Conservation (phyloP, 306 rosid genomes). For the Morella rubra region DNA sequence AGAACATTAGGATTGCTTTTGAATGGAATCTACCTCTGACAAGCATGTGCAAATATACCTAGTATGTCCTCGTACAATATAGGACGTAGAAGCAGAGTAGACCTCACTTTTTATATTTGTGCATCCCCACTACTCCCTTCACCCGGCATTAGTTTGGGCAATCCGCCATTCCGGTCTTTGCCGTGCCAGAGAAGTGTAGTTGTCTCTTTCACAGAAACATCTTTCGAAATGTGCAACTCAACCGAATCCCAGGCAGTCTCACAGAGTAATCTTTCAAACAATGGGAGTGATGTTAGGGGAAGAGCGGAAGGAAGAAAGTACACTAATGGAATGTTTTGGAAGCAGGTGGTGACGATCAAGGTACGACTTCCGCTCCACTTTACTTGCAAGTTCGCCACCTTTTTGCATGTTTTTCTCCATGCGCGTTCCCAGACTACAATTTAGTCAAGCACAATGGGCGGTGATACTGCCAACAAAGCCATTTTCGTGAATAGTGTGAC, state of each 20-base stretch:
- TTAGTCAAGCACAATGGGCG: background rate
- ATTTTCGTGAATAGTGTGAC: background rate
- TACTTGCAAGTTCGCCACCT: background rate
- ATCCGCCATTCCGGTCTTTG: background rate
- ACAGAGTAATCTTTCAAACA: background rate
- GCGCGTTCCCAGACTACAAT: background rate
- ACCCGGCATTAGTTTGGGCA: background rate
- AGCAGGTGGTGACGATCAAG: background rate
- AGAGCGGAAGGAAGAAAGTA: background rate
- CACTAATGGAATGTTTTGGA: background rate
- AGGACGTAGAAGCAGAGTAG: background rate
- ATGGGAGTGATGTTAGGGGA: background rate
- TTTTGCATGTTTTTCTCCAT: too few relatives aligned
- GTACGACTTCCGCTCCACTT: background rate
- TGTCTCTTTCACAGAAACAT: background rate
- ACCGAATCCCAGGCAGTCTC: background rate
- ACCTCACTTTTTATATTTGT: background rate
- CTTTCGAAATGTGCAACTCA: background rate
- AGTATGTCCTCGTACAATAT: background rate
- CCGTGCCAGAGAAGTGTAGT: background rate
- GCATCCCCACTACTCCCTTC: background rate
- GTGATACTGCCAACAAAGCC: background rate
- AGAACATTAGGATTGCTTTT: background rate
- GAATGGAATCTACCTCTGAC: background rate
- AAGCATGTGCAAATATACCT: background rate